A percentile compares a stretch with the other conserved stretches of the same genome.
Evolutionary conservation across 768 basidiomycete species (phyloP).

Genomic region (Trametes coccinea): DNA sequence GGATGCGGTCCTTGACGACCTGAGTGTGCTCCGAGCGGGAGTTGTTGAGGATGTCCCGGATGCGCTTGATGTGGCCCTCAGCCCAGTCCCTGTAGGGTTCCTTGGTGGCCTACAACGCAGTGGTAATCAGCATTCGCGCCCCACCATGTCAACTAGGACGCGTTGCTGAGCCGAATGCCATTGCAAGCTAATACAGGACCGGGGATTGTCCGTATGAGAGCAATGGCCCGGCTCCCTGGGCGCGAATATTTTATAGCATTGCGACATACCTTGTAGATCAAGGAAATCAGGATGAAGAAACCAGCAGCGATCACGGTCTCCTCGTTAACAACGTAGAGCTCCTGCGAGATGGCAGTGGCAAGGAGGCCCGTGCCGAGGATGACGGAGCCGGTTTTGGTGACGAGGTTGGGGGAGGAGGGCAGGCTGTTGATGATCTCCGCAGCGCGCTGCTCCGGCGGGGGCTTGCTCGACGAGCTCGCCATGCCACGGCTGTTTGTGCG

Average conservation of each 20-base stretch:
- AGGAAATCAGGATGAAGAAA: constrained; percentile 78
- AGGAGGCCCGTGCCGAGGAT: constrained; percentile 86
- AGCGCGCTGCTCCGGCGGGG: constrained; percentile 84
- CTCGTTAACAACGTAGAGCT: constrained; percentile 97
- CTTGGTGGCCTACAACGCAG: constrained; percentile 57
- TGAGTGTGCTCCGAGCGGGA: constrained; percentile 89
- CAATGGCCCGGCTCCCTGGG: too few species aligned
- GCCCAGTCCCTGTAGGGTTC: constrained; percentile 95
- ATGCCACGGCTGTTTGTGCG: constrained; percentile 56
- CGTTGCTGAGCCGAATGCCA: too few species aligned
- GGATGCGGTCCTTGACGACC: constrained; percentile 91
- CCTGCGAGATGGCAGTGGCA: constrained; percentile 93
- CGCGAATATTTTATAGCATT: background rate
- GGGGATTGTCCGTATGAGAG: too few species aligned
- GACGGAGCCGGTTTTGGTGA: constrained; percentile 94
- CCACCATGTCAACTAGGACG: too few species aligned
- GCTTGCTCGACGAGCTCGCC: constrained; percentile 55
- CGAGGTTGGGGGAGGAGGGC: constrained; percentile 79
- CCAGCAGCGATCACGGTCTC: constrained; percentile 89
- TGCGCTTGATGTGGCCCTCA: constrained; percentile 79
- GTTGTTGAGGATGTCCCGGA: constrained; percentile 76
- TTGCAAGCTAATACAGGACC: too few species aligned
- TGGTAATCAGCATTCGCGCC: too few species aligned
- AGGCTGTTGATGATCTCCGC: constrained; percentile 87
- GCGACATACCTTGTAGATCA: constrained; percentile 71